These are phyloP conservation scores for Starmerella stigmatis DNA, from an alignment of 805 yeast species.

Conservation along the genomic window DNA sequence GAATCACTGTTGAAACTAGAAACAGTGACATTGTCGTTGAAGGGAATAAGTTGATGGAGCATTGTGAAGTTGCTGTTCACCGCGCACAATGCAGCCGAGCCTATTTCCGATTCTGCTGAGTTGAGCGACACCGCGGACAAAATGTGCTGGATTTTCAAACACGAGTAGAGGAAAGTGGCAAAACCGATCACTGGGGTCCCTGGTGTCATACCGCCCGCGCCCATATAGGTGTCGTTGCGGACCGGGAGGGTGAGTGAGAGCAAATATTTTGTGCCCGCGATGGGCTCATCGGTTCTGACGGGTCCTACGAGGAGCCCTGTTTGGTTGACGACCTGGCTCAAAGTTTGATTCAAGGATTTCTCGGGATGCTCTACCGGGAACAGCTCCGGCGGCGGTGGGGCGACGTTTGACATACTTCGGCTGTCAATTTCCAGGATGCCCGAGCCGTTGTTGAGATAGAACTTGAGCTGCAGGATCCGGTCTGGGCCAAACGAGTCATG, in stretches of 20 bases:
- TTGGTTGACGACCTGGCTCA: neutral
- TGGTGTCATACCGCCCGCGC: neutral
- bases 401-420: neutral
- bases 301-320: conserved; percentile 20
- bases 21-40: conserved; percentile 8
- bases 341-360: neutral
- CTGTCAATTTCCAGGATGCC: conserved; percentile 17
- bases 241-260: conserved; percentile 20
- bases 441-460: conserved; percentile 18
- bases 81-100: conserved; percentile 21
- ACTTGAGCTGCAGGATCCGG: conserved; percentile 15
- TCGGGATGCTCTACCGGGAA: conserved; percentile 11
- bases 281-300: neutral
- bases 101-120: conserved; percentile 14
- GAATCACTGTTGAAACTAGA: neutral
- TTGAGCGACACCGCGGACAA: conserved; percentile 14
- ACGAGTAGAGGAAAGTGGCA: conserved; percentile 18
- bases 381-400: conserved; percentile 11
- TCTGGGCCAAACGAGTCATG: conserved; percentile 20
- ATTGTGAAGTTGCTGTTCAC: conserved; percentile 10
- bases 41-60: conserved; percentile 20
- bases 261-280: conserved; percentile 8
- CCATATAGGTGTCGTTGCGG: neutral
- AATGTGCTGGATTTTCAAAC: conserved; percentile 13
- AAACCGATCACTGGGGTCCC: conserved; percentile 13